Evolutionary conservation across 805 yeast genomes (phyloP), one percentile per base, ranked within the genome.

Genomic region (Lipomyces starkeyi): DNA sequence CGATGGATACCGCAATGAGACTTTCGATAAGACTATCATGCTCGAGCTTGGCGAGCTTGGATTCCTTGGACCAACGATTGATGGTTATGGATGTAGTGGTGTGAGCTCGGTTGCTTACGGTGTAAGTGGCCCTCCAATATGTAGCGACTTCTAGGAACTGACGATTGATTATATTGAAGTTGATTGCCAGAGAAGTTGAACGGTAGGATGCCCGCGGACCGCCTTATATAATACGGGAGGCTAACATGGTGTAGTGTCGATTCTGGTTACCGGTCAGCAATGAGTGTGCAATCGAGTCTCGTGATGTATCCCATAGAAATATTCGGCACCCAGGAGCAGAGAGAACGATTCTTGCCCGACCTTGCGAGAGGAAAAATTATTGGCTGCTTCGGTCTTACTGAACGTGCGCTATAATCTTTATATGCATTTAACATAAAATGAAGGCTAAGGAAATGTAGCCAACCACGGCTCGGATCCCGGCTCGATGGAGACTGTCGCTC

Each of bases 331-430:
- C 77, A 75, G 67, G 83, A 79, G 71, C 80, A 76, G 71, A 81
- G 81, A 75, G 79, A 81, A 59, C 74, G 81, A 32, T 78, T 77
- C 61, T 69, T 81, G 64, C 83, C 84, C 14, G 65, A 66, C 32
- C 77, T 81, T 60, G 83, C 82, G 2, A 66, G 78, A 6, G 84
- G 83, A 8, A 83, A 81, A 68, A 73, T 81, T n/a, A 74, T 81
- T 17, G 90, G 90, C 54, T 86, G 89, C 77, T 87, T 87, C 73
- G 90, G 88, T 40, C 83, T 87, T 79, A 87, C 90, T 52, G 90
- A 87, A 78, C 86, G 72, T 67, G 29, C 14, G 68, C 55, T 8
- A 58, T 25, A n/a, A 22, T 32, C 22, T 35, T 35, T 35, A 9
- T 35, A 32, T 11, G n/a, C 29, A n/a, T 29, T 5, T 54, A 6